Evolutionary conservation across 768 basidiomycete genomes (phyloP).

Genomic region (Lentinula edodes): DNA sequence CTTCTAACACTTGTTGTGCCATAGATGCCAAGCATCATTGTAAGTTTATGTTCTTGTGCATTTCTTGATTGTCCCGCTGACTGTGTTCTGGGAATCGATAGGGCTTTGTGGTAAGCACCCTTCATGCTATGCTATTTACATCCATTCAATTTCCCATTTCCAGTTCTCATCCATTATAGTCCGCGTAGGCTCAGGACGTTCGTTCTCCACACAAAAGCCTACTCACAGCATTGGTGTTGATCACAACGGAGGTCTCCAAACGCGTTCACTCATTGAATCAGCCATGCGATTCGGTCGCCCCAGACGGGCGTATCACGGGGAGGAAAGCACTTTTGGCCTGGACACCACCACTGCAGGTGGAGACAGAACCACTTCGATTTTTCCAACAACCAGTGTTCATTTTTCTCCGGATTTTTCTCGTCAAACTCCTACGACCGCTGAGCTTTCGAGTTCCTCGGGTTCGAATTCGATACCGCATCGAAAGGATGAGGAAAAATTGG

Average conservation of each 20-base stretch:
- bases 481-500: neutral
- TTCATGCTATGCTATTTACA: neutral
- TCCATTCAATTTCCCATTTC: neutral
- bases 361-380: neutral
- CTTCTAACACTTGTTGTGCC: neutral
- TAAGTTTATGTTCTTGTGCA: neutral
- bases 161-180: neutral
- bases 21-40: constrained; percentile 2
- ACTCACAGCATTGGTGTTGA: neutral
- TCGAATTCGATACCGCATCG: neutral
- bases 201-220: neutral
- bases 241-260: neutral
- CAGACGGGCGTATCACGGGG: neutral
- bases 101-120: neutral
- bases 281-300: constrained; percentile 1
- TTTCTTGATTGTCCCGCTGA: neutral
- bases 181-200: neutral
- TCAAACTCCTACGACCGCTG: neutral
- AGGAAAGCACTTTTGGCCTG: neutral
- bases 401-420: neutral
- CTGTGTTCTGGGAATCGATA: neutral
- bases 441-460: neutral
- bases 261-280: neutral
- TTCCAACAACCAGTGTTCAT: neutral
- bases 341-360: neutral